These are phyloP conservation scores for Ceratobasidium sp. DNA, from an alignment of 1,284 basidiomycete species.

Conservation along the genomic window DNA sequence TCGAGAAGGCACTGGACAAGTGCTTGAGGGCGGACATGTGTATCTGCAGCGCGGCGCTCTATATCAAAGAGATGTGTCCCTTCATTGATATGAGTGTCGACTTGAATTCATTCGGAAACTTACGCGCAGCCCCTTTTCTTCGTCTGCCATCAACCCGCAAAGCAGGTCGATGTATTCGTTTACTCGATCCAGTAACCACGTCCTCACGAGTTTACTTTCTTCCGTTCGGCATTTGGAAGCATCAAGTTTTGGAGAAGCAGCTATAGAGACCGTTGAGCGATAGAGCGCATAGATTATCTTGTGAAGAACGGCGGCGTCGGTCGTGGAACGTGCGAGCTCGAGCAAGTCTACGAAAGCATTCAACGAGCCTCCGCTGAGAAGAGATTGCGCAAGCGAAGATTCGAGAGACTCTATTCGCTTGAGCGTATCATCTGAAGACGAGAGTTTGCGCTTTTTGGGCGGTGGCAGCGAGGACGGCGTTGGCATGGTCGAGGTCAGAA, in stretches of 20 bases:
- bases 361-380: constrained; percentile 62
- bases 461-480: constrained; percentile 35
- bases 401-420: constrained; percentile 36
- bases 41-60: constrained; percentile 80
- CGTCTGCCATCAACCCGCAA: constrained; percentile 73
- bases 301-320: constrained; percentile 65
- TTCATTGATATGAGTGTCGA: not conserved
- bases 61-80: not conserved
- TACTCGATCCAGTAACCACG: constrained; percentile 77
- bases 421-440: not conserved
- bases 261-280: constrained; percentile 74
- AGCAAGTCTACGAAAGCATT: constrained; percentile 83
- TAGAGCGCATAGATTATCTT: constrained; percentile 85
- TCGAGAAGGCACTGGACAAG: constrained; percentile 70
- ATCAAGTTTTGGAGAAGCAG: constrained; percentile 65
- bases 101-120: constrained; percentile 44
- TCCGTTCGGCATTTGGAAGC: constrained; percentile 52
- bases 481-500: constrained; percentile 16
- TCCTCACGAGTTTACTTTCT: constrained; percentile 68
- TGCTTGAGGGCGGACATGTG: constrained; percentile 83
- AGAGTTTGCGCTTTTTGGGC: constrained; percentile 37
- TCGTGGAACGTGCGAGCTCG: constrained; percentile 54
- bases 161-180: constrained; percentile 72
- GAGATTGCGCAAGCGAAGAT: constrained; percentile 15
- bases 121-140: constrained; percentile 69